Evolutionary conservation across 129 eudicot genomes (phyloP).

Genomic region (Heracleum sosnowskyi): DNA sequence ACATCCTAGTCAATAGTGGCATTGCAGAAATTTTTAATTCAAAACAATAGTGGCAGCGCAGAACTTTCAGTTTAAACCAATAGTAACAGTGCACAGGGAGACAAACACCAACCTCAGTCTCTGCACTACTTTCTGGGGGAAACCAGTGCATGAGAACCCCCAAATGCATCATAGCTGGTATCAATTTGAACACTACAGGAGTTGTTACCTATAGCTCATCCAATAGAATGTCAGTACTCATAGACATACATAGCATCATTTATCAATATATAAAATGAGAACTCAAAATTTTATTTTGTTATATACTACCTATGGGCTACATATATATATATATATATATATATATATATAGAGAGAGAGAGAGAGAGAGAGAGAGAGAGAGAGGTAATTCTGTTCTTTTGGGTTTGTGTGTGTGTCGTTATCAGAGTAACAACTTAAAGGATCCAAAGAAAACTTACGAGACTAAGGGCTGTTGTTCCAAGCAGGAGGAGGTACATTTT

Average conservation of each 20-base stretch:
- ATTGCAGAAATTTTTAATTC: not conserved
- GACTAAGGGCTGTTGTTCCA: constrained; percentile 97
- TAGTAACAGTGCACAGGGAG: constrained; percentile 2
- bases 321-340: not conserved
- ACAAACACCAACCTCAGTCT: constrained; percentile 52
- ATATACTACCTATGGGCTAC: constrained; percentile 2
- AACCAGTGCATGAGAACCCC: constrained; percentile 98
- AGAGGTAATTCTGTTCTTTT: not conserved
- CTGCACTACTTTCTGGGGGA: constrained; percentile 50
- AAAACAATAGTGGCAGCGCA: constrained; percentile 3
- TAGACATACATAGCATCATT: not conserved
- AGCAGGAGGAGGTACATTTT: constrained; percentile 95
- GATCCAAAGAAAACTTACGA: constrained; percentile 38
- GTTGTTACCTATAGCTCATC: constrained; percentile 65
- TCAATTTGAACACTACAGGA: constrained; percentile 73
- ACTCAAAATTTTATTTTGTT: not conserved
- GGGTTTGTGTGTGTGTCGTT: not conserved
- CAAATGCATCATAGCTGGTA: constrained; percentile 84
- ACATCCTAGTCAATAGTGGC: not conserved
- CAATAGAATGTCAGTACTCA: not conserved
- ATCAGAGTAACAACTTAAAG: not conserved
- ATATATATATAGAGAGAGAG: no score
- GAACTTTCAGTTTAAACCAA: not conserved
- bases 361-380: no score
- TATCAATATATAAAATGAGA: not conserved